Conservation (phyloP, 352 stramenopile species). For the Phytophthora pini region DNA sequence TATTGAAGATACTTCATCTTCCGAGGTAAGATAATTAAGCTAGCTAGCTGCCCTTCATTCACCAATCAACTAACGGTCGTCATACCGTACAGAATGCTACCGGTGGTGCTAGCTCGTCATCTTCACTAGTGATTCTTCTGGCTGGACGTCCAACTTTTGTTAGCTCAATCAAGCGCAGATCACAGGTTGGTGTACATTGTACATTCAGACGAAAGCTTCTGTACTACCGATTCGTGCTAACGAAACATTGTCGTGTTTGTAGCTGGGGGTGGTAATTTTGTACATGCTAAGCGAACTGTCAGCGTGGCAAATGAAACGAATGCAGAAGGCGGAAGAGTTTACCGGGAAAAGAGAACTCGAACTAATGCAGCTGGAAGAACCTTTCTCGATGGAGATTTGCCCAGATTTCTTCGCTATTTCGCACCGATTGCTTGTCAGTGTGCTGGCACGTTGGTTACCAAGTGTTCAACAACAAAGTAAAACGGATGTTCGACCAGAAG, state of each 20-base stretch:
- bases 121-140: constrained; percentile 26
- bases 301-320: constrained; percentile 90
- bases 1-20: constrained; percentile 10
- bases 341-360: constrained; percentile 72
- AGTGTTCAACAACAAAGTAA: constrained; percentile 10
- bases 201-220: background rate
- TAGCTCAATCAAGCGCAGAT: constrained; percentile 64
- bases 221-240: constrained; percentile 11
- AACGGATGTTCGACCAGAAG: constrained; percentile 11
- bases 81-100: constrained; percentile 17
- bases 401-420: constrained; percentile 77
- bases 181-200: constrained; percentile 50
- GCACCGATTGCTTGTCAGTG: constrained; percentile 62
- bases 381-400: constrained; percentile 85
- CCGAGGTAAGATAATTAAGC: constrained; percentile 11
- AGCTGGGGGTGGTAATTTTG: constrained; percentile 80
- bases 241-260: constrained; percentile 10
- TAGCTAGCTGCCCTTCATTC: background rate
- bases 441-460: constrained; percentile 71
- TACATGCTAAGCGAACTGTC: constrained; percentile 81
- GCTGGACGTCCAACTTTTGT: constrained; percentile 36
- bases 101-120: constrained; percentile 5
- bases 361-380: constrained; percentile 79
- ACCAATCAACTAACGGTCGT: constrained; percentile 3
- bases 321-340: constrained; percentile 88